These are phyloP conservation scores for Nemania bipapillata DNA, from an alignment of 2,329 filamentous ascomycete genomes.

Conservation along the genomic window DNA sequence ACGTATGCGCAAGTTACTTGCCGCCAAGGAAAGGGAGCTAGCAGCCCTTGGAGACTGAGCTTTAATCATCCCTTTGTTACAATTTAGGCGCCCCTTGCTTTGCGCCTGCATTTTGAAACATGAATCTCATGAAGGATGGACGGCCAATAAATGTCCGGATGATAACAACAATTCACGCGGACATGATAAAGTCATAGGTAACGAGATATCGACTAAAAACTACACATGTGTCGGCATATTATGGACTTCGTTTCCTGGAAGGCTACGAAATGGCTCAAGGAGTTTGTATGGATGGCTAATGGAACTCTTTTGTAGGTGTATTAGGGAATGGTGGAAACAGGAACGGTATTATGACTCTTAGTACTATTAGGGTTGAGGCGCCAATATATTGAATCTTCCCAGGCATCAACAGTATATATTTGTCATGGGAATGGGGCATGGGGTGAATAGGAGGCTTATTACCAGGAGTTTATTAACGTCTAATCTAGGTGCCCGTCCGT, in stretches of 20 bases:
- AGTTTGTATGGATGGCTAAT: not conserved
- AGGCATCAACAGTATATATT: too few species aligned
- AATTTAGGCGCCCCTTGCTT: not conserved
- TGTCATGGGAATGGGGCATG: too few species aligned
- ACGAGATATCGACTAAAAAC: slow-evolving; percentile 14
- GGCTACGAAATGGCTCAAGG: not conserved
- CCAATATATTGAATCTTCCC: too few species aligned
- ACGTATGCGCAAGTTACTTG: slow-evolving; percentile 76
- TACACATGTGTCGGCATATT: slow-evolving; percentile 27
- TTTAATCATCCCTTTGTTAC: not conserved
- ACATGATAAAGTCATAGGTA: slow-evolving; percentile 12
- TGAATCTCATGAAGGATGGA: not conserved
- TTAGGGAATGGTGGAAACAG: not conserved
- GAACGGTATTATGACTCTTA: not conserved
- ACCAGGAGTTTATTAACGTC: too few species aligned
- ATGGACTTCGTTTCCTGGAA: slow-evolving; percentile 8
- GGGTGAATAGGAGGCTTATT: too few species aligned
- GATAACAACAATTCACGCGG: slow-evolving; percentile 1
- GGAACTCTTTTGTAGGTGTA: not conserved
- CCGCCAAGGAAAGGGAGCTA: slow-evolving; percentile 78
- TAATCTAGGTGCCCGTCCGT: too few species aligned
- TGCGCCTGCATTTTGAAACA: not conserved
- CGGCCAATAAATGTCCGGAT: not conserved
- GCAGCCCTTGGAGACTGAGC: slow-evolving; percentile 60
- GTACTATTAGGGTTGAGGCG: too few species aligned